Conservation (phyloP, 495 filamentous ascomycete genomes). For the Xanthoparmelia taractica region DNA sequence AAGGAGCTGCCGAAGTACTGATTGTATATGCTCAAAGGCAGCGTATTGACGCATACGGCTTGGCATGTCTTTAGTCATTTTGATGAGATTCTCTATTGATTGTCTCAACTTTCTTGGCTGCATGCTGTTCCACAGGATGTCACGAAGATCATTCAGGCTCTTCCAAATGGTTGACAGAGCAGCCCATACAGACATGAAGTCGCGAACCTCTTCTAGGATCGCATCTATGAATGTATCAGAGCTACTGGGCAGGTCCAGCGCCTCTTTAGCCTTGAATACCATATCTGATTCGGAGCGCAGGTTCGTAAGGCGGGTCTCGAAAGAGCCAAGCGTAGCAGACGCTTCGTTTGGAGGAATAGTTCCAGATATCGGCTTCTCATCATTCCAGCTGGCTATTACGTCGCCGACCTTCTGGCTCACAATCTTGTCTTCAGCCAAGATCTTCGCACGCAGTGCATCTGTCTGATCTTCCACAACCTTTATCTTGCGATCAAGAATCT, state of each 20-base stretch:
- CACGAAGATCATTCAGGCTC: slow-evolving; percentile 85
- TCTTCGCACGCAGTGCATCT: slow-evolving; percentile 92
- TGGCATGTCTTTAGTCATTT: slow-evolving; percentile 99
- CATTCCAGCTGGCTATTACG: slow-evolving; percentile 77
- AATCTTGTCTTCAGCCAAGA: slow-evolving; percentile 84
- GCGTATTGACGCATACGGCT: slow-evolving; percentile 98
- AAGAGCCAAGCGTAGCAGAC: slow-evolving; percentile 65
- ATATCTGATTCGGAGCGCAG: slow-evolving; percentile 83
- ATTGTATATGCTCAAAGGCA: slow-evolving; percentile 95
- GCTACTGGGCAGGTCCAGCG: slow-evolving; percentile 76
- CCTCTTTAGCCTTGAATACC: slow-evolving; percentile 94
- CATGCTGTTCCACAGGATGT: slow-evolving; percentile 85
- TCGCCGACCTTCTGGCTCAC: slow-evolving; percentile 79
- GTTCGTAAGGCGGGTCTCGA: slow-evolving; percentile 71
- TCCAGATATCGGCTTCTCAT: slow-evolving; percentile 93
- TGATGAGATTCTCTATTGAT: slow-evolving; percentile 81
- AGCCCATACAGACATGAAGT: slow-evolving; percentile 98
- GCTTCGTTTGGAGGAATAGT: slow-evolving; percentile 84
- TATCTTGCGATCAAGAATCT: slow-evolving; percentile 77
- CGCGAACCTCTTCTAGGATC: slow-evolving; percentile 92
- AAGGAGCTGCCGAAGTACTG: slow-evolving; percentile 73
- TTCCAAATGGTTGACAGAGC: slow-evolving; percentile 94
- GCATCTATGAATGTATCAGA: slow-evolving; percentile 67
- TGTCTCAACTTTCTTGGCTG: slow-evolving; percentile 85
- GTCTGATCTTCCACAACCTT: slow-evolving; percentile 95